Percentiles rank a stretch among this genome's conserved stretches.
These are phyloP conservation scores for Peribolospora kevripleyi DNA, from an alignment of 768 basidiomycete genomes.

Conservation along the genomic window DNA sequence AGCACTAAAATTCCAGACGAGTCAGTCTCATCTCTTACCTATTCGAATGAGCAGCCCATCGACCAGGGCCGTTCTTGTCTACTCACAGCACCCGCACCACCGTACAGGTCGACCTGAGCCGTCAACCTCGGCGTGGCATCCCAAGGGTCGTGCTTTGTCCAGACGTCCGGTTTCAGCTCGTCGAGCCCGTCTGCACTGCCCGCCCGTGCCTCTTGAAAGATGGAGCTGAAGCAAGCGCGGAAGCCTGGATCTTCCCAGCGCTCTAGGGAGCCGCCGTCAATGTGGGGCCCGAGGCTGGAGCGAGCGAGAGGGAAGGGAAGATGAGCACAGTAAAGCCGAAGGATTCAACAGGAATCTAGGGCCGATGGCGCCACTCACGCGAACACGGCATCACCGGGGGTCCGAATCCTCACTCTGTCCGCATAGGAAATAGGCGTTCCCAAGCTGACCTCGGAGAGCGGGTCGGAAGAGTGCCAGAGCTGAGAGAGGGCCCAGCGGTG, in stretches of 20 bases:
- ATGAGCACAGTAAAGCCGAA: background rate
- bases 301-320: too few species aligned
- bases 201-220: background rate
- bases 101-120: slow-evolving; percentile 3
- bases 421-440: slow-evolving; percentile 45
- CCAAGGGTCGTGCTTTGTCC: background rate
- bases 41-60: background rate
- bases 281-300: slow-evolving; percentile 13
- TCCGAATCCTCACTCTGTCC: slow-evolving; percentile 48
- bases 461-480: slow-evolving; percentile 34
- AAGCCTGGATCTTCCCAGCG: slow-evolving; percentile 37
- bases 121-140: background rate
- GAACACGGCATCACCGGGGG: slow-evolving; percentile 44
- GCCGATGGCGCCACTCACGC: slow-evolving; percentile 24
- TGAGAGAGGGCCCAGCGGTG: slow-evolving; percentile 31
- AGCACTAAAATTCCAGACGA: slow-evolving; percentile 8
- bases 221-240: background rate
- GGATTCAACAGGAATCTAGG: slow-evolving; percentile 23
- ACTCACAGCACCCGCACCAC: background rate
- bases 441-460: slow-evolving; percentile 26
- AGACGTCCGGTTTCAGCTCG: background rate
- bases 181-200: background rate
- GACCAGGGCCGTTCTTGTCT: background rate
- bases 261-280: slow-evolving; percentile 48
- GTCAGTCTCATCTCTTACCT: background rate